Evolutionary conservation across 2,329 filamentous ascomycete species (phyloP), one percentile per base, ranked within the genome.

Genomic region (Pleochaeta shiraiana): DNA sequence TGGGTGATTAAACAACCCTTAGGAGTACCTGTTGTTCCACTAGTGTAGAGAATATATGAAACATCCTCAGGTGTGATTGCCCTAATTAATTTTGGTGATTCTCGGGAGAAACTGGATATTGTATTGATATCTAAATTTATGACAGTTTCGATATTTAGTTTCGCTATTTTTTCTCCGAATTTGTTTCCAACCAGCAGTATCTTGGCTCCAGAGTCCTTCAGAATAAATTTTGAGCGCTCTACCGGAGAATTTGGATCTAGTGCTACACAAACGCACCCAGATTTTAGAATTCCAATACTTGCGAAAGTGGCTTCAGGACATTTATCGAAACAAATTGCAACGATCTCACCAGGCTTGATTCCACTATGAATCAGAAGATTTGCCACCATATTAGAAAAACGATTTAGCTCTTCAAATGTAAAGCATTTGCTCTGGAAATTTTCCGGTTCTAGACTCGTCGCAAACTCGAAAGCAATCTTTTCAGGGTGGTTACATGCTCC

Each of bases 1-100:
- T 96, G 91, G 0, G 87, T 95, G 59, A 96, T 84, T 65, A 93
- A 83, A 68, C 90, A 95, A 1, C 74, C 74, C 66, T 75, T 75
- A 0, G 74, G 74, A 7, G 71, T 72, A 3, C 74, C 74, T 1
- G 74, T 75, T 12, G 71, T 74, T 6, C 74, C 74, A 39, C 73
- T 74, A 0, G 74, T 75, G 53, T 74, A 75, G 1, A 74, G 66
- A 64, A 71, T 73, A 62, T 74, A 74, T 2, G 69, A 69, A 19
- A 69, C 66, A 67, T 73, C 71, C 64, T 70, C 59, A 5, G 70
- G 68, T 4, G 28, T 65, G 6, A 71, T 69, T 9, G 64, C 43
- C 37, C 69, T 66, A 4, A 65, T 45, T 24, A 72, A 45, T 28
- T 65, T 61, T 4, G 72, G 53, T 65, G 66, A 11, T 73, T 74